Percentiles rank a stretch among this genome's conserved stretches.
phyloP scores from a whole-genome alignment of 192 early-diverging fungal species.

The Gigaspora rosea region DNA sequence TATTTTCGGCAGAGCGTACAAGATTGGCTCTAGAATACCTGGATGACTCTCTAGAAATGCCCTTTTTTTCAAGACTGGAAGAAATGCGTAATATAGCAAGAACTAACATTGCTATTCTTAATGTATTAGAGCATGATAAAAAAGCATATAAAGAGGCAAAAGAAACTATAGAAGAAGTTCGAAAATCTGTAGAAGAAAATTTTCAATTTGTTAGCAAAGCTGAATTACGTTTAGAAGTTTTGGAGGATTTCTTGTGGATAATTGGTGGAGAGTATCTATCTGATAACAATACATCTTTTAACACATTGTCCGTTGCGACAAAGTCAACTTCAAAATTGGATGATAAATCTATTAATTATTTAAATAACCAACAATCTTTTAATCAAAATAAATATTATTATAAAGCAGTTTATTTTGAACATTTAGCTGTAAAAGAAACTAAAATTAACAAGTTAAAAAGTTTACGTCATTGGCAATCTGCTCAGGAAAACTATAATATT shows the following conservation, averaged over 20 bases:
- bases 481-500: too few species aligned
- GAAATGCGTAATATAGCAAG: constrained; percentile 8
- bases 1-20: neutral
- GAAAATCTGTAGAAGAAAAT: neutral
- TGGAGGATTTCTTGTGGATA: constrained; percentile 10
- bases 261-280: neutral
- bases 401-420: too few species aligned
- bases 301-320: neutral
- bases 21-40: neutral
- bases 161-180: neutral
- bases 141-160: neutral
- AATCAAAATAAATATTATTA: too few species aligned
- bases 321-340: neutral
- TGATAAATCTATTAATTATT: too few species aligned
- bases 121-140: neutral
- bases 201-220: neutral
- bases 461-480: too few species aligned
- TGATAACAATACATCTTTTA: neutral
- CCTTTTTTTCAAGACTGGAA: constrained; percentile 1
- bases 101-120: neutral
- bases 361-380: too few species aligned
- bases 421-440: too few species aligned
- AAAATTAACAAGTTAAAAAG: too few species aligned
- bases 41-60: neutral
- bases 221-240: neutral